These are phyloP conservation scores for Penicillium mononematosum DNA, from an alignment of 495 filamentous ascomycete species.

Conservation along the genomic window DNA sequence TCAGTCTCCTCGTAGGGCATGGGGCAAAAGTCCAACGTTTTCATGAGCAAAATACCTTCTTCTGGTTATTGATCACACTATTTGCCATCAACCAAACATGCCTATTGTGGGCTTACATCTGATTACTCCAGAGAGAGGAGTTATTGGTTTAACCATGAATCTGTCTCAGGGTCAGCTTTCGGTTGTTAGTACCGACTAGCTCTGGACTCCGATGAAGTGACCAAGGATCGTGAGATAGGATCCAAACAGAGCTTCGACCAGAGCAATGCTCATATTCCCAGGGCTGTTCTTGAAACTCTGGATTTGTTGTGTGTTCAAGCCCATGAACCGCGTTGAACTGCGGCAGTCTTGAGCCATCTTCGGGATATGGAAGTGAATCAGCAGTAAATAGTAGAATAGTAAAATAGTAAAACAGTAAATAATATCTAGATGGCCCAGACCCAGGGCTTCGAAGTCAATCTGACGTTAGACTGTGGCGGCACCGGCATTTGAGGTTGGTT, in stretches of 20 bases:
- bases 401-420: not conserved
- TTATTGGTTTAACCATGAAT: conserved; percentile 26
- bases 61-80: conserved; percentile 14
- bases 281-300: not conserved
- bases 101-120: conserved; percentile 15
- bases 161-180: conserved; percentile 10
- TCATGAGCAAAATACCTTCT: conserved; percentile 11
- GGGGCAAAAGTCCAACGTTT: conserved; percentile 19
- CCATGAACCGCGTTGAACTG: not conserved
- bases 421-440: conserved; percentile 19
- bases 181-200: conserved; percentile 24
- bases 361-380: not conserved
- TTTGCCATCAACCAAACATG: conserved; percentile 24
- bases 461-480: conserved; percentile 31
- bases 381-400: not conserved
- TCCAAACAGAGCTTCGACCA: not conserved
- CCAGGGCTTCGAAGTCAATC: conserved; percentile 21
- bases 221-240: conserved; percentile 10
- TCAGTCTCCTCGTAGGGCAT: conserved; percentile 11
- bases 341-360: not conserved
- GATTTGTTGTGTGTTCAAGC: not conserved
- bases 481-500: conserved; percentile 1
- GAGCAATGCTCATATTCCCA: not conserved
- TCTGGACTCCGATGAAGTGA: conserved; percentile 14
- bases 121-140: not conserved